Evolutionary conservation across 1,284 basidiomycete species (phyloP).

Genomic region (Phlebopus sp.): DNA sequence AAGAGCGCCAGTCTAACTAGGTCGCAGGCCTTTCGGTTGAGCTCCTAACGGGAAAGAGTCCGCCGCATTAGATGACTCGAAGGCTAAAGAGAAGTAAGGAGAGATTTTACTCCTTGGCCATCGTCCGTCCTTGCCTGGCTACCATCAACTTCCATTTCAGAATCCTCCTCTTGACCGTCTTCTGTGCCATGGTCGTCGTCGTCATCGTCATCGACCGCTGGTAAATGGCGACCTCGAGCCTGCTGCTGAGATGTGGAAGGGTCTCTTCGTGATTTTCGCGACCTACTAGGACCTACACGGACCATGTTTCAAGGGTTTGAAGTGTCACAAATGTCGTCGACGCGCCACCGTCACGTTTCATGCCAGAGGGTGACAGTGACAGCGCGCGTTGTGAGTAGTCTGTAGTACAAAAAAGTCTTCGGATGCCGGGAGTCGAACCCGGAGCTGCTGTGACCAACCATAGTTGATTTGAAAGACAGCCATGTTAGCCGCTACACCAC

Average conservation of each 20-base stretch:
- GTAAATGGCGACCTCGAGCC: constrained; percentile 12
- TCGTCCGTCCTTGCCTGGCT: constrained; percentile 16
- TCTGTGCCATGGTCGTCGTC: constrained; percentile 19
- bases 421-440: constrained; percentile 38
- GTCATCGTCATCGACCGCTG: constrained; percentile 26
- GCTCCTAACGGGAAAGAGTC: constrained; percentile 39
- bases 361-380: constrained; percentile 9
- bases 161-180: constrained; percentile 33
- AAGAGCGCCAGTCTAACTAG: constrained; percentile 75
- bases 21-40: constrained; percentile 56
- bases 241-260: constrained; percentile 33
- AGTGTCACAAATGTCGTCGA: no score
- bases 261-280: constrained; percentile 32
- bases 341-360: not conserved
- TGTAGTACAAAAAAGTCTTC: constrained; percentile 28
- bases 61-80: not conserved
- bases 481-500: constrained; percentile 38
- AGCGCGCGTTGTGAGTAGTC: constrained; percentile 5
- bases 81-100: not conserved
- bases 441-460: constrained; percentile 30
- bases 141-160: constrained; percentile 25
- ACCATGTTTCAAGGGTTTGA: constrained; percentile 17
- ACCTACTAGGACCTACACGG: constrained; percentile 30
- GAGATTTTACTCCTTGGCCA: constrained; percentile 19
- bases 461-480: constrained; percentile 30